Evolutionary conservation across 2,329 filamentous ascomycete species (phyloP).

Genomic region (Aspergillus aculeatinus): DNA sequence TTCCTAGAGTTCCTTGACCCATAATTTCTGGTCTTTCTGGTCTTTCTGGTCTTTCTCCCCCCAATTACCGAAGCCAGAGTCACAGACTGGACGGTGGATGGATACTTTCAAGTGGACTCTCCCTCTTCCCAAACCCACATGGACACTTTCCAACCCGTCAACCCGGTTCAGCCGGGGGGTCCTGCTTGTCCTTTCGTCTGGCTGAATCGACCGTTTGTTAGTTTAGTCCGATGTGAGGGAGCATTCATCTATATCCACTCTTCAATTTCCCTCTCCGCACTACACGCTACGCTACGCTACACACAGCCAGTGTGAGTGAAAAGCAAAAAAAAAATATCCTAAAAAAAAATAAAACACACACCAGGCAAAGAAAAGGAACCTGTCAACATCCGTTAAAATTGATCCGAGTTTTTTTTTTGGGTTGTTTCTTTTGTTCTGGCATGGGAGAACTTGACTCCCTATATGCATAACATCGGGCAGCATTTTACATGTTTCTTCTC

Average conservation of each 20-base stretch:
- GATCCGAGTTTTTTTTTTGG: neutral
- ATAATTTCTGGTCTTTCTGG: slow-evolving; percentile 10
- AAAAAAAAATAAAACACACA: slow-evolving; percentile 2
- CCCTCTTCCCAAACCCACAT: neutral
- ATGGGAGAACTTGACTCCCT: neutral
- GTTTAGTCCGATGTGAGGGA: slow-evolving; percentile 12
- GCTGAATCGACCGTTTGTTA: slow-evolving; percentile 15
- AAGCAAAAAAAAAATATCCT: slow-evolving; percentile 4
- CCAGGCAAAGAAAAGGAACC: neutral
- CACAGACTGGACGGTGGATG: neutral
- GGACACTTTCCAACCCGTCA: slow-evolving; percentile 26
- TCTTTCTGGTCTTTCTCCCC: neutral
- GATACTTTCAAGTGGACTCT: too few relatives aligned
- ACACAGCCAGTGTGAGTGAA: neutral
- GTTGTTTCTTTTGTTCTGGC: neutral
- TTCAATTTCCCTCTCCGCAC: neutral
- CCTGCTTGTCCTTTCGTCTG: slow-evolving; percentile 11
- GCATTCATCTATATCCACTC: slow-evolving; percentile 8
- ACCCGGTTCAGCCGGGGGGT: slow-evolving; percentile 29
- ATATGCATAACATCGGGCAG: slow-evolving; percentile 9
- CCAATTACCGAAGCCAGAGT: neutral
- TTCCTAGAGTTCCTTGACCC: slow-evolving; percentile 5
- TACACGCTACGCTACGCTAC: slow-evolving; percentile 4
- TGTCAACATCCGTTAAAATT: slow-evolving; percentile 2
- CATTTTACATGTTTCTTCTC: slow-evolving; percentile 5